phyloP scores from a whole-genome alignment of 164 flowering plant species.

The Malania oleifera region DNA sequence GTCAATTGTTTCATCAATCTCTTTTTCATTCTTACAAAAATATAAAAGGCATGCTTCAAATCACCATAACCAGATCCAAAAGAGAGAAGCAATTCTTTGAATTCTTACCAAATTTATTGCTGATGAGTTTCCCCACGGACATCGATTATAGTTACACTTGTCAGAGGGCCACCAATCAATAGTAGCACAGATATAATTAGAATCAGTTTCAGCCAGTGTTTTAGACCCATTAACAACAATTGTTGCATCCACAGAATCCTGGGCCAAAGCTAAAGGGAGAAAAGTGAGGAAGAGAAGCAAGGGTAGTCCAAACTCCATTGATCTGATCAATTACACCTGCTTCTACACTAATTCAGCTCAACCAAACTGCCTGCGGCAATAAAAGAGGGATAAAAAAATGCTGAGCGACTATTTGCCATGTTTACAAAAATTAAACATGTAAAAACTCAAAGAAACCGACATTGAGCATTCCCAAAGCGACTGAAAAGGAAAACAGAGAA shows the following conservation, averaged over 20 bases:
- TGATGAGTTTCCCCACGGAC: conserved; percentile 80
- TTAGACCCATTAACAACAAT: conserved; percentile 38
- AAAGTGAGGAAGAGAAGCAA: conserved; percentile 35
- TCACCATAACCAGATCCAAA: not conserved
- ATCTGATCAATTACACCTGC: conserved; percentile 6
- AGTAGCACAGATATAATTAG: conserved; percentile 82
- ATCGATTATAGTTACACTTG: conserved; percentile 72
- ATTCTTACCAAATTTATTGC: conserved; percentile 51
- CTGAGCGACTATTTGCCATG: too few relatives aligned
- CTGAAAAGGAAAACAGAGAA: too few relatives aligned
- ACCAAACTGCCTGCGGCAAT: conserved; percentile 17
- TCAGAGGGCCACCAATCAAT: conserved; percentile 95
- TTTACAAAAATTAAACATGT: too few relatives aligned
- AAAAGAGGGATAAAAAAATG: not conserved
- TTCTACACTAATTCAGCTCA: conserved; percentile 8
- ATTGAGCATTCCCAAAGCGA: too few relatives aligned
- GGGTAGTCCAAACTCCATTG: conserved; percentile 33
- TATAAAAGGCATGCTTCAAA: not conserved
- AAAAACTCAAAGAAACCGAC: too few relatives aligned
- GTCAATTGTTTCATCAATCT: not conserved
- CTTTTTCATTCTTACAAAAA: not conserved
- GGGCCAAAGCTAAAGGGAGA: conserved; percentile 36
- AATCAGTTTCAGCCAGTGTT: conserved; percentile 49
- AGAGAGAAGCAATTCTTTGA: not conserved
- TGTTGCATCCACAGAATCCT: conserved; percentile 27